Conservation (phyloP, 2,329 filamentous ascomycete species). For the Exophiala dermatitidis region DNA sequence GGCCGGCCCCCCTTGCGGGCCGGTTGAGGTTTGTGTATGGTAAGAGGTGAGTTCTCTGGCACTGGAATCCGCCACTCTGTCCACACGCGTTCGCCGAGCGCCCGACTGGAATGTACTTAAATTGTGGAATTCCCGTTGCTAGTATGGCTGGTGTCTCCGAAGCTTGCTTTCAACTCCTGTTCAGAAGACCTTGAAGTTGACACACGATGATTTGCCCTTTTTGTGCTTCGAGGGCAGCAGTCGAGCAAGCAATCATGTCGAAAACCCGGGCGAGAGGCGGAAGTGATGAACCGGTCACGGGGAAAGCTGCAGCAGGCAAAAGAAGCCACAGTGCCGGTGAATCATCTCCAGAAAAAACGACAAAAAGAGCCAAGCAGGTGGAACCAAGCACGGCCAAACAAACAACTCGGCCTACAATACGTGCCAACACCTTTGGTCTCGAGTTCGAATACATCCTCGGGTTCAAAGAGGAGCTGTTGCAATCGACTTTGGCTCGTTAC, state of each 20-base stretch:
- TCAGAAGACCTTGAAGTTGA: not conserved
- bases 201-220: no score
- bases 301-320: not conserved
- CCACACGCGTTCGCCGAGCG: no score
- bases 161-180: not conserved
- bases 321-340: not conserved
- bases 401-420: not conserved
- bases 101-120: no score
- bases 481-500: constrained; percentile 7
- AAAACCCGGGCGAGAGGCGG: not conserved
- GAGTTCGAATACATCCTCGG: constrained; percentile 21
- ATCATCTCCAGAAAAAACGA: no score
- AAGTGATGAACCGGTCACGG: not conserved
- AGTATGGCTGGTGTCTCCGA: no score
- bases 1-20: no score
- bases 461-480: constrained; percentile 14
- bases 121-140: no score
- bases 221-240: no score
- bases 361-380: not conserved
- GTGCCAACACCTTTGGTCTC: constrained; percentile 16
- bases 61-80: no score
- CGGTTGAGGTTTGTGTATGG: no score
- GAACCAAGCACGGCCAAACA: not conserved
- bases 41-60: no score
- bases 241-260: not conserved